Evolutionary conservation across 441 rosid genomes (phyloP).

Genomic region (Viola pubescens): DNA sequence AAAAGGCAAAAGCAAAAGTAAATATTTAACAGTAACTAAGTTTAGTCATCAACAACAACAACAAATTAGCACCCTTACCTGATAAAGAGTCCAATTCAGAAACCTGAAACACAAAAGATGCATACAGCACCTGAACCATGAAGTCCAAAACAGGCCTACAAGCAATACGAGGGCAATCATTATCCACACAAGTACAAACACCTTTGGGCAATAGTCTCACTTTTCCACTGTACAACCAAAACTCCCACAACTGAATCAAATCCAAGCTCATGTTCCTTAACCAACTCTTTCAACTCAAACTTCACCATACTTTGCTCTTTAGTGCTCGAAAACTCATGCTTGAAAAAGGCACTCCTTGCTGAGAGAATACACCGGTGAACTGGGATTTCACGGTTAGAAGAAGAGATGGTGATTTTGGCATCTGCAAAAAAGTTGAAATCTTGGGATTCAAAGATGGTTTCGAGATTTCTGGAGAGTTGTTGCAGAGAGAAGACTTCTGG

Average conservation of each 20-base stretch:
- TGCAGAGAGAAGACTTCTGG: constrained; percentile 40
- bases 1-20: no score
- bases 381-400: constrained; percentile 26
- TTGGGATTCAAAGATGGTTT: constrained; percentile 37
- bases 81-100: constrained; percentile 48
- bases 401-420: constrained; percentile 32
- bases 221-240: constrained; percentile 58
- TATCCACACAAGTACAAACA: constrained; percentile 57
- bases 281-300: constrained; percentile 33
- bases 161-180: constrained; percentile 49
- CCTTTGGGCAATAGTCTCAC: constrained; percentile 39
- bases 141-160: constrained; percentile 59
- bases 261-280: constrained; percentile 41
- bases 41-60: neutral
- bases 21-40: no score
- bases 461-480: constrained; percentile 48
- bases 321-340: constrained; percentile 36
- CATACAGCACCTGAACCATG: constrained; percentile 59
- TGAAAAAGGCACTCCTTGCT: constrained; percentile 53
- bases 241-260: constrained; percentile 46
- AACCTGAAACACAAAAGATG: constrained; percentile 42
- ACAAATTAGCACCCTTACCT: constrained; percentile 29
- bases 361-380: constrained; percentile 39
- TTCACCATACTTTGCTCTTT: constrained; percentile 20
- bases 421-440: constrained; percentile 52